Conservation (phyloP, 495 filamentous ascomycete species). For the Penicillium subrubescens region DNA sequence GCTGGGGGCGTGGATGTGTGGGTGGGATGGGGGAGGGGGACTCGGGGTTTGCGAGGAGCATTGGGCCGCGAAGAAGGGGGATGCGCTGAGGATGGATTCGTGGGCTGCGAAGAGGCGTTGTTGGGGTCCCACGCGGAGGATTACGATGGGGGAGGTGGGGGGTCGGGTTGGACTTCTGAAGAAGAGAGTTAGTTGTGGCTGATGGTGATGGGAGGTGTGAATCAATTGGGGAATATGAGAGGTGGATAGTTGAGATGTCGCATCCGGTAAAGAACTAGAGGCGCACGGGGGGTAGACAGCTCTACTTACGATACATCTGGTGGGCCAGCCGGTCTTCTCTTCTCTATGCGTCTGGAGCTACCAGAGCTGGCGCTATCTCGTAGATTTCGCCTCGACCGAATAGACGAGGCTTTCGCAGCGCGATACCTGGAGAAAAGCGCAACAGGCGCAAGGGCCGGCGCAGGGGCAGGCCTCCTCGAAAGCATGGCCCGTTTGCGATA, state of each 20-base stretch:
- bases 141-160: constrained; percentile 70
- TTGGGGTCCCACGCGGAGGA: constrained; percentile 74
- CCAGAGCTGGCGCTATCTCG: constrained; percentile 28
- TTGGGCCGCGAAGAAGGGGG: constrained; percentile 69
- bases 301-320: constrained; percentile 44
- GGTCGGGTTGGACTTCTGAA: constrained; percentile 46
- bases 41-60: constrained; percentile 21
- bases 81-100: constrained; percentile 76
- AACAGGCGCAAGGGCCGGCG: neutral
- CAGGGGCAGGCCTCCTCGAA: constrained; percentile 31
- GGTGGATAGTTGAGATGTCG: neutral
- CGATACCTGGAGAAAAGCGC: constrained; percentile 51
- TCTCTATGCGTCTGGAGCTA: constrained; percentile 33
- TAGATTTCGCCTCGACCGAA: constrained; percentile 12
- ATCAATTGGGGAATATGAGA: neutral
- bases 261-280: neutral
- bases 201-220: neutral
- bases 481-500: constrained; percentile 29
- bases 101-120: constrained; percentile 88
- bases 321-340: constrained; percentile 24
- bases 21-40: constrained; percentile 20
- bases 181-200: neutral
- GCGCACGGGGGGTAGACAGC: neutral
- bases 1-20: constrained; percentile 29
- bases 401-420: constrained; percentile 39